Evolutionary conservation across 163 green algal genomes (phyloP).

Genomic region (Dunaliella salina): DNA sequence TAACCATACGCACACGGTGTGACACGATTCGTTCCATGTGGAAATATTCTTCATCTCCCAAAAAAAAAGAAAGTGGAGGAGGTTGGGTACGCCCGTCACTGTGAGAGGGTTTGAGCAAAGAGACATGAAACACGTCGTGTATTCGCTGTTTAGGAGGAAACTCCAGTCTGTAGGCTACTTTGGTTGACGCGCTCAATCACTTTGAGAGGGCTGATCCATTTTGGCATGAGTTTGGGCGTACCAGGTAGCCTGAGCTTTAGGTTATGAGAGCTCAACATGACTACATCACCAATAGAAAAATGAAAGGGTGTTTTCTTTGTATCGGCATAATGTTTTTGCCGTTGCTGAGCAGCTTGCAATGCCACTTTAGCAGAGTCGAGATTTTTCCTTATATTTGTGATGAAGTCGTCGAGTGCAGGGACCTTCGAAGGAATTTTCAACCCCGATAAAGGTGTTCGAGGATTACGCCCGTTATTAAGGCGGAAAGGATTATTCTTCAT

Average conservation of each 20-base stretch:
- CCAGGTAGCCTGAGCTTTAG: too few relatives aligned
- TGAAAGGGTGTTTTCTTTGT: neutral
- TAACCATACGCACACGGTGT: neutral
- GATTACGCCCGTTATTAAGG: slow-evolving; percentile 10
- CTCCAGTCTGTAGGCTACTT: neutral
- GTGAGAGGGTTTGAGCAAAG: neutral
- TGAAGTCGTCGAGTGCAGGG: neutral
- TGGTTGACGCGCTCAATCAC: neutral
- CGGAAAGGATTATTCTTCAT: slow-evolving; percentile 32
- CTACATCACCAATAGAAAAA: neutral
- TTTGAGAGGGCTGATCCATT: neutral
- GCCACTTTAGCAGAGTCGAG: neutral
- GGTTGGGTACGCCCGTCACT: neutral
- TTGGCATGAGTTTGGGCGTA: neutral
- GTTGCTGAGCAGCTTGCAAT: neutral
- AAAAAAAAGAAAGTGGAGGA: too few relatives aligned
- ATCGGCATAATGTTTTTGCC: neutral
- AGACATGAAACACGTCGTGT: neutral
- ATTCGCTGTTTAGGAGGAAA: neutral
- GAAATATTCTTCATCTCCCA: neutral
- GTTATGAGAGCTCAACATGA: too few relatives aligned
- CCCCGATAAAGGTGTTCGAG: neutral
- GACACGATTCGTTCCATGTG: neutral
- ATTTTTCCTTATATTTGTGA: neutral
- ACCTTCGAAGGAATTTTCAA: neutral